These are phyloP conservation scores for Zygosaccharomyces kombuchaensis DNA, from an alignment of 805 yeast genomes.

Conservation along the genomic window DNA sequence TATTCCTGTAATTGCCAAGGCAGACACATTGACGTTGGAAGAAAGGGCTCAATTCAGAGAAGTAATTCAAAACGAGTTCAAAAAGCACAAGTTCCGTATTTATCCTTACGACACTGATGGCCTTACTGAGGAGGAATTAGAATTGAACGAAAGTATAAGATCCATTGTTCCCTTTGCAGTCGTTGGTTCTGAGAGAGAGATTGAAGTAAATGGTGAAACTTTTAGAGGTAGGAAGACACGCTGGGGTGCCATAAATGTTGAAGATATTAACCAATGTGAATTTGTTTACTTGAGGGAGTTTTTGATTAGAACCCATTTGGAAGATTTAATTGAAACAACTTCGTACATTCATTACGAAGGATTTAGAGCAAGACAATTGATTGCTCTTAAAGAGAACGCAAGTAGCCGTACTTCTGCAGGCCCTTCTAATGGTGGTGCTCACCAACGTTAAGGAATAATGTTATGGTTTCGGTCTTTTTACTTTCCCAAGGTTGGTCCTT, in stretches of 20 bases:
- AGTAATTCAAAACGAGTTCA: slow-evolving; percentile 70
- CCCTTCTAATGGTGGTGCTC: slow-evolving; percentile 25
- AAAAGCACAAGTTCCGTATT: slow-evolving; percentile 64
- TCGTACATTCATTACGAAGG: slow-evolving; percentile 83
- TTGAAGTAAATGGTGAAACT: slow-evolving; percentile 68
- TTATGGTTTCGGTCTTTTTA: background rate
- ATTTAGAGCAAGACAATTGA: slow-evolving; percentile 89
- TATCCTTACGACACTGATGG: slow-evolving; percentile 73
- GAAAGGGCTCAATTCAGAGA: slow-evolving; percentile 81
- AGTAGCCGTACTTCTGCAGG: slow-evolving; percentile 37
- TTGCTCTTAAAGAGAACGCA: slow-evolving; percentile 91
- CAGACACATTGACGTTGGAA: slow-evolving; percentile 80
- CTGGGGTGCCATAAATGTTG: slow-evolving; percentile 92
- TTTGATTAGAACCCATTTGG: slow-evolving; percentile 90
- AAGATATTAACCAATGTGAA: slow-evolving; percentile 93
- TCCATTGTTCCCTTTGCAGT: slow-evolving; percentile 88
- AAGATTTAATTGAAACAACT: slow-evolving; percentile 92
- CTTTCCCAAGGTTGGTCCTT: background rate
- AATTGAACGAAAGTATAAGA: slow-evolving; percentile 69
- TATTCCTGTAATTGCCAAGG: slow-evolving; percentile 91
- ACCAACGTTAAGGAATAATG: slow-evolving; percentile 16
- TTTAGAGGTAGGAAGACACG: slow-evolving; percentile 88
- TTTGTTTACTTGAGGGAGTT: slow-evolving; percentile 92
- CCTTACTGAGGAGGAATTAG: slow-evolving; percentile 65
- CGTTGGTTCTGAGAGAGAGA: slow-evolving; percentile 81